phyloP scores from a whole-genome alignment of 345 rosid species.

The Camelina sativa region DNA sequence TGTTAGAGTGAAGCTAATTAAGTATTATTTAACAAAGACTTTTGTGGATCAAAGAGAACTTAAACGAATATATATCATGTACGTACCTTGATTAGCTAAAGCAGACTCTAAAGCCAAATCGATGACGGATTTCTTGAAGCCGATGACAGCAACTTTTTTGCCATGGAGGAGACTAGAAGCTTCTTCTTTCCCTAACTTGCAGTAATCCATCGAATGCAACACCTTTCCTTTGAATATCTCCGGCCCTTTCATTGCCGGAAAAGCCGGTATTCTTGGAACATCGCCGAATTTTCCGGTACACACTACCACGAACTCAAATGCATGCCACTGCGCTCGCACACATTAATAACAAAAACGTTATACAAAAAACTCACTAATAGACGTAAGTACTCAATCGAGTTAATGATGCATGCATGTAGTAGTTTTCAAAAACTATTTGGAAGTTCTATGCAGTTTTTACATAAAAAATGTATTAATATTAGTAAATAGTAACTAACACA shows the following conservation, averaged over 20 bases:
- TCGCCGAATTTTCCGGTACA: slow-evolving; percentile 90
- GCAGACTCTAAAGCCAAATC: slow-evolving; percentile 94
- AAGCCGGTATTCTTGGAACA: slow-evolving; percentile 59
- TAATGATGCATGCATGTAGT: slow-evolving; percentile 35
- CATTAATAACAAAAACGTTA: not conserved
- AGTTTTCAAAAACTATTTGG: slow-evolving; percentile 1
- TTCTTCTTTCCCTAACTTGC: slow-evolving; percentile 74
- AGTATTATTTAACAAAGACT: slow-evolving; percentile 4
- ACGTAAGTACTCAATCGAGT: slow-evolving; percentile 11
- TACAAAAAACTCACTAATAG: not conserved
- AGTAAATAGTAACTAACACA: not conserved
- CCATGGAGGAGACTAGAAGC: slow-evolving; percentile 58
- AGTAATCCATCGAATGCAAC: slow-evolving; percentile 78
- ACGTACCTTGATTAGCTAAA: slow-evolving; percentile 78
- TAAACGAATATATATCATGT: not conserved
- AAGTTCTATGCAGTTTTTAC: not conserved
- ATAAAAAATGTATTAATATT: not conserved
- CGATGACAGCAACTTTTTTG: slow-evolving; percentile 73
- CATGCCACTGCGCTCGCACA: slow-evolving; percentile 60
- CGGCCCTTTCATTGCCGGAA: slow-evolving; percentile 65
- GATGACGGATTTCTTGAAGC: slow-evolving; percentile 89
- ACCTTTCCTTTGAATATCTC: slow-evolving; percentile 71
- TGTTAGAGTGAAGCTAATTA: slow-evolving; percentile 20
- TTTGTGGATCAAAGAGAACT: not conserved
- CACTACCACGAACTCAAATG: slow-evolving; percentile 72